Evolutionary conservation across 805 yeast genomes (phyloP).

Genomic region (Blastobotrys peoriensis): DNA sequence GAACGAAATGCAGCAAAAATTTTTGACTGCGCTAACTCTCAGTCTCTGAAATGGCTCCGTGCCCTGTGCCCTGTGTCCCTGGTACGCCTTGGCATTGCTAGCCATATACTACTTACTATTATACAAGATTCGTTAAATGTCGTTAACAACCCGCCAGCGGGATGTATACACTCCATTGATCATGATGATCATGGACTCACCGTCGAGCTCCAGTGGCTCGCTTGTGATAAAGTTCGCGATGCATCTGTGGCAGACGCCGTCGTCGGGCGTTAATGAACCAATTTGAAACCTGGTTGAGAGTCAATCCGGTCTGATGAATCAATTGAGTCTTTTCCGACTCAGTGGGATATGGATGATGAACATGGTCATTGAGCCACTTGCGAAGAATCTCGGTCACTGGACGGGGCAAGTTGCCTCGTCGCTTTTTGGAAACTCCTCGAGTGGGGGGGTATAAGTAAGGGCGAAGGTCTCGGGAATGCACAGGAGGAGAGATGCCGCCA

Average conservation of each 20-base stretch:
- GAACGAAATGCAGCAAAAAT: too few species aligned
- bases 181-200: too few species aligned
- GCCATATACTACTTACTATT: too few species aligned
- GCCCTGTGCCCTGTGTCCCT: too few species aligned
- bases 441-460: slow-evolving; percentile 9
- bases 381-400: slow-evolving; percentile 68
- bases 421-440: slow-evolving; percentile 18
- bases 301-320: slow-evolving; percentile 66
- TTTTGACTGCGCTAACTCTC: too few species aligned
- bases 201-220: slow-evolving; percentile 10
- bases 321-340: slow-evolving; percentile 68
- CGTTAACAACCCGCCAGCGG: too few species aligned
- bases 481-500: slow-evolving; percentile 4
- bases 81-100: too few species aligned
- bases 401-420: slow-evolving; percentile 72
- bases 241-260: slow-evolving; percentile 47
- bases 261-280: slow-evolving; percentile 89
- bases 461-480: slow-evolving; percentile 5
- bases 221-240: slow-evolving; percentile 7
- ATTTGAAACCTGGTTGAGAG: slow-evolving; percentile 73
- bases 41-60: too few species aligned
- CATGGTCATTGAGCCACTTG: slow-evolving; percentile 66
- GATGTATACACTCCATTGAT: too few species aligned
- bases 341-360: slow-evolving; percentile 80
- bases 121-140: too few species aligned